Evolutionary conservation across 2,329 filamentous ascomycete species (phyloP), one percentile per base, ranked within the genome.

Genomic region (Penicillium vulpinum): DNA sequence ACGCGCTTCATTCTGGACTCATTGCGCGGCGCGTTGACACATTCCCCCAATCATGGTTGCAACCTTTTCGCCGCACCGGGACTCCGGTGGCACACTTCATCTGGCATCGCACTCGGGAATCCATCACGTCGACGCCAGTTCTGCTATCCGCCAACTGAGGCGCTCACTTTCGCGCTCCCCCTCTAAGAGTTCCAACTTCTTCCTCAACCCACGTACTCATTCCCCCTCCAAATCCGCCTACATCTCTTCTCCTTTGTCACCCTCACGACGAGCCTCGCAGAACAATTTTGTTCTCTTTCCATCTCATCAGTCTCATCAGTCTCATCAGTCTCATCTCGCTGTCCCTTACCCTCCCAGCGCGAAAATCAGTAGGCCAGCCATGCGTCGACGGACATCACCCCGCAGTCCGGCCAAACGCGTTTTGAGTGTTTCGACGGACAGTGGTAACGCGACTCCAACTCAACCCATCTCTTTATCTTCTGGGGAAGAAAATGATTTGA

Each of bases 111-210:
- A 93, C 57, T 93, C 90, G 46, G 87, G 90, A 68, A 85, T 86
- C 60, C 90, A 91, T 73, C 88, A 90, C 75, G 88, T 93, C 67
- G 90, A 96, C 78, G 86, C 91, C 62, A 88, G 89, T 60, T 87
- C 90, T 49, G 88, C 90, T 57, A 89, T 96, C 62, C 85, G 91
- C 70, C 90, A 91, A 68, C 81, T 97, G 57, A 85, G 92, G 63
- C 89, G 91, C 66, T 96, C 93, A 26, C 82, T 97, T 62, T 97
- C 92, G 56, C 85, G 92, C 67, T 97, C 93, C n/a, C 93, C 93
- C 11, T 96, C 93, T 31, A 96, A 94, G 74, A 80, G 80, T 41
- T 83, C 83, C 56, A 82, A 84, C 67, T 93, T 94, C 73, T 83
- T 95, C 51, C 79, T 85, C 13, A 69, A 74, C 22, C 76, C 80